phyloP scores from a whole-genome alignment of 2,329 filamentous ascomycete species.

The Aureobasidium vineae region DNA sequence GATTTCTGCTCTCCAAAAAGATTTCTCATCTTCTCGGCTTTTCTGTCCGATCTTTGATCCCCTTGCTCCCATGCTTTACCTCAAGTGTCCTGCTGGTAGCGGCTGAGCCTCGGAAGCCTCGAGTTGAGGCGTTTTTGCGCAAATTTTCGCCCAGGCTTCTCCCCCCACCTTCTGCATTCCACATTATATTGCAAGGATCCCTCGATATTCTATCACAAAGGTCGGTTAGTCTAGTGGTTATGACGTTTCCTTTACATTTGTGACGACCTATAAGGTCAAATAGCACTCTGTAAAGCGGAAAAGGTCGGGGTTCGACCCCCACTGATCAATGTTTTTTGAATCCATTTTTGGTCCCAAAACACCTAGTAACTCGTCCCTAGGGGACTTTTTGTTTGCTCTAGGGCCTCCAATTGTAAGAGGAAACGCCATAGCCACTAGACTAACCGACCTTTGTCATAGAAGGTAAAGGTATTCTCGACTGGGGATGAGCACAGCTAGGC shows the following conservation, averaged over 20 bases:
- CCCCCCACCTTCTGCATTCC: background rate
- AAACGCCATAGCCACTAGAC: too few relatives aligned
- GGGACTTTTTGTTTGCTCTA: background rate
- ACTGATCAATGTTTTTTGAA: background rate
- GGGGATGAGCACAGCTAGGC: too few relatives aligned
- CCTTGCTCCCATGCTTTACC: background rate
- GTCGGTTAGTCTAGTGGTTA: conserved; percentile 4
- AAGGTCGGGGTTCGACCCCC: conserved; percentile 21
- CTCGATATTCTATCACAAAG: background rate
- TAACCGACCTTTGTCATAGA: too few relatives aligned
- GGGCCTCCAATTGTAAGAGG: background rate
- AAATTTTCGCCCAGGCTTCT: background rate
- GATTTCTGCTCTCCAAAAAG: background rate
- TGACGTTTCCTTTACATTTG: conserved; percentile 1
- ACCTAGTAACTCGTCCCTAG: background rate
- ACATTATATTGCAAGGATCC: background rate
- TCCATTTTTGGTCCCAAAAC: background rate
- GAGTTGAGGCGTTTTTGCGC: background rate
- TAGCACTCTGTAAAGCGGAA: background rate
- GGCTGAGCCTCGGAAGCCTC: background rate
- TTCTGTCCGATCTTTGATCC: too few relatives aligned
- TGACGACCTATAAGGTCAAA: background rate
- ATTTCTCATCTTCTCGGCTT: background rate
- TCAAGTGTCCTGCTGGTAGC: background rate
- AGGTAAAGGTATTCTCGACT: too few relatives aligned